Evolutionary conservation across 257 asterid species (phyloP).

Genomic region (Capsicum rhomboideum): DNA sequence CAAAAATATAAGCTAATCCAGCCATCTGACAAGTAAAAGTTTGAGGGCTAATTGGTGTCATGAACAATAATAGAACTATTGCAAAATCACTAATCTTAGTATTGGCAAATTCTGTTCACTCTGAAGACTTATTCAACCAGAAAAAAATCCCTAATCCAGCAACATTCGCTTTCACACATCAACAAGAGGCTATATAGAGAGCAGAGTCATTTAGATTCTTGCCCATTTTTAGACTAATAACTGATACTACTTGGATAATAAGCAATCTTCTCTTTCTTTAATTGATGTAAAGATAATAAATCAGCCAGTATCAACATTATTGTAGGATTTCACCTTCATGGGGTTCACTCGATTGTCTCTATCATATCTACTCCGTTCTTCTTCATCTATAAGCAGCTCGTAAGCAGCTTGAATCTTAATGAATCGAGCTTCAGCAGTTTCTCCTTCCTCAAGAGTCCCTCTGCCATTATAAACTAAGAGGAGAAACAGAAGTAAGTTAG

Average conservation of each 20-base stretch:
- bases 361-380: conserved; percentile 68
- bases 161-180: neutral
- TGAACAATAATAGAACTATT: neutral
- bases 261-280: neutral
- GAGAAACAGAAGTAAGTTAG: conserved; percentile 20
- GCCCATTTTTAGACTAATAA: neutral
- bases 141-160: neutral
- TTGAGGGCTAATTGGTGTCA: neutral
- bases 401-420: conserved; percentile 97
- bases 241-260: neutral
- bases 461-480: conserved; percentile 78
- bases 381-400: conserved; percentile 81
- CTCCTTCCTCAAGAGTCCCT: conserved; percentile 91
- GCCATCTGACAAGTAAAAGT: neutral
- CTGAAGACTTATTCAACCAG: neutral
- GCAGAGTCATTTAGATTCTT: neutral
- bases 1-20: neutral
- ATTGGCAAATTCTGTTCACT: neutral
- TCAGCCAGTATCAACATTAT: neutral
- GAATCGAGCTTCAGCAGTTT: conserved; percentile 93
- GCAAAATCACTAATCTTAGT: neutral
- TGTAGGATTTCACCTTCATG: conserved; percentile 54
- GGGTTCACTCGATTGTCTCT: conserved; percentile 74
- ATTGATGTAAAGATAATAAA: neutral
- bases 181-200: neutral